These are phyloP conservation scores for Dactylellina cionopaga DNA, from an alignment of 2,329 filamentous ascomycete genomes.

Conservation along the genomic window DNA sequence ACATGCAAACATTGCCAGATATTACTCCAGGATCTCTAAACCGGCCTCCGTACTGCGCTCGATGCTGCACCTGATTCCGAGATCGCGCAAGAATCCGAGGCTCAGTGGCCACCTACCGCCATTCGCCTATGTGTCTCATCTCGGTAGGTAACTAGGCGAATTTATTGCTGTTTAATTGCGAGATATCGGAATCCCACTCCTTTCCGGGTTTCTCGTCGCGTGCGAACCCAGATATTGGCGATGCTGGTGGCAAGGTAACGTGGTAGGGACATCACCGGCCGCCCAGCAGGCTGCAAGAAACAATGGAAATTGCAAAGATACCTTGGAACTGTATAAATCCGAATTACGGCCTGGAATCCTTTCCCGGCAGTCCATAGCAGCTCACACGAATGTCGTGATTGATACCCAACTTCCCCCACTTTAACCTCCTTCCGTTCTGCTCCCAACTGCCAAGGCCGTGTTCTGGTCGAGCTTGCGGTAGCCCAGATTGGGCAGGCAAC, in stretches of 20 bases:
- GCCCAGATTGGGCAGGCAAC: constrained; percentile 24
- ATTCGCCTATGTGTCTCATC: constrained; percentile 38
- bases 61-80: background rate
- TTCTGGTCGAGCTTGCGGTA: background rate
- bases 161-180: constrained; percentile 12
- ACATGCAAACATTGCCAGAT: background rate
- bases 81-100: background rate
- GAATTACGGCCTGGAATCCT: background rate
- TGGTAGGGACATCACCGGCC: constrained; percentile 5
- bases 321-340: constrained; percentile 1
- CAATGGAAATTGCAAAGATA: background rate
- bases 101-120: constrained; percentile 20
- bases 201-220: constrained; percentile 10
- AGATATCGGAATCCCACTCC: constrained; percentile 2
- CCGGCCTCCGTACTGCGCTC: background rate
- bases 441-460: background rate
- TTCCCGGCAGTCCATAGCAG: background rate
- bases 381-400: constrained; percentile 48
- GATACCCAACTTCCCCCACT: constrained; percentile 15
- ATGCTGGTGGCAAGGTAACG: constrained; percentile 3
- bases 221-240: background rate
- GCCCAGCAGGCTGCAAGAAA: constrained; percentile 9
- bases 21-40: background rate
- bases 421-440: constrained; percentile 24
- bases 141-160: constrained; percentile 42